Evolutionary conservation across 306 rosid species (phyloP).

Genomic region (Echinosophora koreensis): DNA sequence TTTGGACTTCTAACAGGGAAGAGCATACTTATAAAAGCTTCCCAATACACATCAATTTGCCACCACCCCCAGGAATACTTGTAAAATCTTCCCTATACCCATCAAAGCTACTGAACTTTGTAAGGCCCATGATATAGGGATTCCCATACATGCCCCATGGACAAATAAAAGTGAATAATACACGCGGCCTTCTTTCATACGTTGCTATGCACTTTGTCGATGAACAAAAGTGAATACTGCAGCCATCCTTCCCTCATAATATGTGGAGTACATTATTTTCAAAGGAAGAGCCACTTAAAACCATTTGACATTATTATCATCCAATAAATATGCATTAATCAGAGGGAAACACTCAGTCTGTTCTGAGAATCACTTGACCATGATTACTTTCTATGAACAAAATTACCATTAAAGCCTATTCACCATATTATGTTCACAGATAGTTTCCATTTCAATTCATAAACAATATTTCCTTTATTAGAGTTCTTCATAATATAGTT

Average conservation of each 20-base stretch:
- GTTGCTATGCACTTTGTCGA: background rate
- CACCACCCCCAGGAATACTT: background rate
- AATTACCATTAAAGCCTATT: no score
- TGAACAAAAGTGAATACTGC: background rate
- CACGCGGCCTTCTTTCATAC: background rate
- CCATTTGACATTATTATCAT: background rate
- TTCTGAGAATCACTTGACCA: background rate
- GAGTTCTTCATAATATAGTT: no score
- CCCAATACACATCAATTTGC: background rate
- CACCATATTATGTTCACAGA: no score
- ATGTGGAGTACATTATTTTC: background rate
- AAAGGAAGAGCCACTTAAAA: background rate
- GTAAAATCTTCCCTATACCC: background rate
- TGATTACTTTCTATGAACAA: background rate
- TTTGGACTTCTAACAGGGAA: background rate
- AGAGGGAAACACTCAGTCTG: background rate
- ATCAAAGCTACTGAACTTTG: conserved; percentile 1
- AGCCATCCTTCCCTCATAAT: background rate
- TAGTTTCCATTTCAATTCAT: no score
- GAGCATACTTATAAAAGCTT: background rate
- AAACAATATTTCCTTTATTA: no score
- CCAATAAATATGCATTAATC: background rate
- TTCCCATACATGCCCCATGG: background rate
- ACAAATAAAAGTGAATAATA: background rate
- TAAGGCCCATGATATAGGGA: conserved; percentile 1